Conservation (phyloP, 2,329 filamentous ascomycete species). For the Trichoderma breve region DNA sequence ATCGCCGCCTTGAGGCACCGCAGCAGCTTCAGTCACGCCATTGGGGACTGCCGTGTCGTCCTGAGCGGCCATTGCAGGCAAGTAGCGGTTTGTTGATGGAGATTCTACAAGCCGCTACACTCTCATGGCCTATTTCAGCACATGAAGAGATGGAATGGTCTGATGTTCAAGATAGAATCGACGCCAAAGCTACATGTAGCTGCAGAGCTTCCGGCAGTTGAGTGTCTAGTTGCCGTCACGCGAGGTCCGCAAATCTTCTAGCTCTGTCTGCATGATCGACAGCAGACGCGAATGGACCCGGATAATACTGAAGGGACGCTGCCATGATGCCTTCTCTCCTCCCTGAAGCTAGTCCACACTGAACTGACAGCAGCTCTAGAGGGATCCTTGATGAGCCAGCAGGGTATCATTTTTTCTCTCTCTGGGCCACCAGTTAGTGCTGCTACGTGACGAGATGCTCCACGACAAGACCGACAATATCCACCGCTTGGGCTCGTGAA, state of each 20-base stretch:
- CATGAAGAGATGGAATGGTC: neutral
- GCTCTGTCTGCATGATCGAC: slow-evolving; percentile 6
- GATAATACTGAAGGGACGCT: neutral
- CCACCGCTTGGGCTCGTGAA: neutral
- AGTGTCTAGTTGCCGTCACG: neutral
- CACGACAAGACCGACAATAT: slow-evolving; percentile 8
- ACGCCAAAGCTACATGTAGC: neutral
- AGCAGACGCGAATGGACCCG: neutral
- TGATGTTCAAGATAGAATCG: neutral
- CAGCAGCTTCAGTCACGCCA: neutral
- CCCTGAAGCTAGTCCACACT: neutral
- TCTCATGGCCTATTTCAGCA: neutral
- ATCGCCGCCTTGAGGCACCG: neutral
- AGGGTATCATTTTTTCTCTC: neutral
- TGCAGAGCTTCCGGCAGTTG: neutral
- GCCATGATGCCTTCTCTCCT: neutral
- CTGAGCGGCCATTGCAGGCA: slow-evolving; percentile 9
- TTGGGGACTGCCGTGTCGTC: neutral
- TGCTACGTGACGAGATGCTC: neutral
- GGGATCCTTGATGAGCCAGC: neutral
- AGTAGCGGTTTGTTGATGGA: neutral
- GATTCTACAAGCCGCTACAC: slow-evolving; percentile 4
- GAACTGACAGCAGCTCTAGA: neutral
- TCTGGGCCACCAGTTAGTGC: neutral
- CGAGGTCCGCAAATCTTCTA: neutral